phyloP scores from a whole-genome alignment of 2,329 filamentous ascomycete species.

The Talaromyces sp. region DNA sequence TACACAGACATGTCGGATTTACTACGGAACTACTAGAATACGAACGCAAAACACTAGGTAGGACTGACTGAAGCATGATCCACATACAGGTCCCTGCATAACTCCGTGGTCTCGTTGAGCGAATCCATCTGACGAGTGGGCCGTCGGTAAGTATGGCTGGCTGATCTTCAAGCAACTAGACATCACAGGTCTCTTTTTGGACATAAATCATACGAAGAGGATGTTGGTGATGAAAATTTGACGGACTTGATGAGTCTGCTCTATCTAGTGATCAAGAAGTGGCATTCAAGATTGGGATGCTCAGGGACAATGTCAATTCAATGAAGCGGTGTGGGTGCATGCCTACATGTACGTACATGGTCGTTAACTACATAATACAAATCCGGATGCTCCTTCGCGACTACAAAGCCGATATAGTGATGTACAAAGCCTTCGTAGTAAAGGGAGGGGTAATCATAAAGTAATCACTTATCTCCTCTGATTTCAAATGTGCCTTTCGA shows the following conservation, averaged over 20 bases:
- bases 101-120: background rate
- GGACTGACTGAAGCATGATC: background rate
- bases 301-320: background rate
- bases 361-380: no score
- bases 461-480: background rate
- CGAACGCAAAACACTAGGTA: background rate
- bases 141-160: background rate
- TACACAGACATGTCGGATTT: background rate
- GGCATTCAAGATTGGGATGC: background rate
- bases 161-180: background rate
- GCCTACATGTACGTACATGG: background rate
- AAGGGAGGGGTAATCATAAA: background rate
- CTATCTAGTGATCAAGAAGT: background rate
- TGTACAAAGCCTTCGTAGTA: background rate
- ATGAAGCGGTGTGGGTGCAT: slow-evolving; percentile 10
- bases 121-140: background rate
- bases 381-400: background rate
- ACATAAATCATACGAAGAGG: background rate
- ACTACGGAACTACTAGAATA: background rate
- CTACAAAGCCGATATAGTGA: background rate
- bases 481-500: background rate
- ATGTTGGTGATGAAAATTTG: background rate
- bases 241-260: background rate
- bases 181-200: background rate
- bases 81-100: background rate